Conservation (phyloP, 129 eudicot species). For the Lactuca saligna region DNA sequence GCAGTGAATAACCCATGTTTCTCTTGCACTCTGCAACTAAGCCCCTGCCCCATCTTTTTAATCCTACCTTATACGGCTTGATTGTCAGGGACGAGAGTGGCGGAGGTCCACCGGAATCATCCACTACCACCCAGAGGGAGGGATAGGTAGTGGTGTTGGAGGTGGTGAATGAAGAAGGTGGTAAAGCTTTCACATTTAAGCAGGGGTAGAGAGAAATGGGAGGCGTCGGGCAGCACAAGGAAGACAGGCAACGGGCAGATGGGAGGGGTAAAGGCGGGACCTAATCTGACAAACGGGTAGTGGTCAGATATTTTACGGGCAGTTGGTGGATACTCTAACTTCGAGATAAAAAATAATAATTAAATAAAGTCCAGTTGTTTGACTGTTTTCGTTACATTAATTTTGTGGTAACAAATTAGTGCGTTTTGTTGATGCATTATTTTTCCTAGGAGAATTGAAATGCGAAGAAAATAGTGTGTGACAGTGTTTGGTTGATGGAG, state of each 20-base stretch:
- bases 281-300: constrained; percentile 40
- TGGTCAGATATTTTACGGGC: constrained; percentile 60
- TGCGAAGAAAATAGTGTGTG: no score
- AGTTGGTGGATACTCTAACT: constrained; percentile 20
- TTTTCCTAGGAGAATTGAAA: neutral
- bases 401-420: neutral
- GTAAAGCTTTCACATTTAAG: constrained; percentile 37
- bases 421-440: no score
- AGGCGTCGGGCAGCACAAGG: constrained; percentile 27
- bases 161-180: constrained; percentile 27
- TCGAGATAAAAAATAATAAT: neutral
- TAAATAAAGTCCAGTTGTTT: constrained; percentile 17
- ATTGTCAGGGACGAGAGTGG: neutral
- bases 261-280: constrained; percentile 5
- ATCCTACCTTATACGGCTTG: neutral
- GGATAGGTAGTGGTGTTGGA: constrained; percentile 19
- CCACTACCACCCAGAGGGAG: constrained; percentile 33
- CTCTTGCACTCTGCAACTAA: constrained; percentile 53
- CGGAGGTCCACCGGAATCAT: constrained; percentile 28
- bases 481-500: no score
- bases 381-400: constrained; percentile 20
- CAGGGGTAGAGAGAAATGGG: constrained; percentile 13
- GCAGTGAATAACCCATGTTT: constrained; percentile 61
- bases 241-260: constrained; percentile 24
- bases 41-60: constrained; percentile 62